Evolutionary conservation across 2,329 filamentous ascomycete genomes (phyloP).

Genomic region (Penicillium palitans): DNA sequence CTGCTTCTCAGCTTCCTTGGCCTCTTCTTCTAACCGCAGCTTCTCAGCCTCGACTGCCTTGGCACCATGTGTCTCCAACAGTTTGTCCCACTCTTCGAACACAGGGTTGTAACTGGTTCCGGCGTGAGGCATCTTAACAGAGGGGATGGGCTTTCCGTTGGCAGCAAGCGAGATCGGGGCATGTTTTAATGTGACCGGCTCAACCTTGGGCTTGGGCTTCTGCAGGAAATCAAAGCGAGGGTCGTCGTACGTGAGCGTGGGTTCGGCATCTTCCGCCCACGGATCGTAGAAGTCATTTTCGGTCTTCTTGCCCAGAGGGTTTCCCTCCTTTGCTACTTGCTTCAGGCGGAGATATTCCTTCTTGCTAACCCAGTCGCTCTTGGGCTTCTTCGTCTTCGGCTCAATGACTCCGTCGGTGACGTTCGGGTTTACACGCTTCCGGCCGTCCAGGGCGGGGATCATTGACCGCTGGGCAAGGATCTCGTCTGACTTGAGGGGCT

Average conservation of each 20-base stretch:
- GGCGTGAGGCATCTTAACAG: slow-evolving; percentile 74
- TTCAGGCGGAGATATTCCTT: slow-evolving; percentile 80
- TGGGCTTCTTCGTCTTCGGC: slow-evolving; percentile 67
- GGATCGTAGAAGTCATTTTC: slow-evolving; percentile 68
- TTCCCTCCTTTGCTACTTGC: slow-evolving; percentile 70
- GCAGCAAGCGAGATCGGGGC: slow-evolving; percentile 80
- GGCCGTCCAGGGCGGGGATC: slow-evolving; percentile 72
- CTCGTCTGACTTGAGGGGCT: slow-evolving; percentile 84
- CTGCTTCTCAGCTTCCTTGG: slow-evolving; percentile 65
- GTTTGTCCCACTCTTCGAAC: slow-evolving; percentile 79
- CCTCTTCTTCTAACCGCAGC: slow-evolving; percentile 67
- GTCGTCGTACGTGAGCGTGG: slow-evolving; percentile 47
- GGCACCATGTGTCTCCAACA: slow-evolving; percentile 71
- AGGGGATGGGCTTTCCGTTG: slow-evolving; percentile 74
- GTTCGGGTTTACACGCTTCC: slow-evolving; percentile 72
- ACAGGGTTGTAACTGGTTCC: slow-evolving; percentile 91
- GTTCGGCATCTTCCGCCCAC: slow-evolving; percentile 62
- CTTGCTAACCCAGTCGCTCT: slow-evolving; percentile 76
- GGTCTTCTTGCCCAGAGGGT: slow-evolving; percentile 53
- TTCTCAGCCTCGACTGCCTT: slow-evolving; percentile 78
- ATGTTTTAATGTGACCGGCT: slow-evolving; percentile 72
- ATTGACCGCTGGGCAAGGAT: slow-evolving; percentile 84
- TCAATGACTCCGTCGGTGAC: slow-evolving; percentile 72
- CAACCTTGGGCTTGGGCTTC: slow-evolving; percentile 64
- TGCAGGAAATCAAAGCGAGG: slow-evolving; percentile 66